A percentile compares a stretch with the other conserved stretches of the same genome.
These are phyloP conservation scores for Hypoxylon sp. DNA, from an alignment of 2,329 filamentous ascomycete genomes.

Conservation along the genomic window DNA sequence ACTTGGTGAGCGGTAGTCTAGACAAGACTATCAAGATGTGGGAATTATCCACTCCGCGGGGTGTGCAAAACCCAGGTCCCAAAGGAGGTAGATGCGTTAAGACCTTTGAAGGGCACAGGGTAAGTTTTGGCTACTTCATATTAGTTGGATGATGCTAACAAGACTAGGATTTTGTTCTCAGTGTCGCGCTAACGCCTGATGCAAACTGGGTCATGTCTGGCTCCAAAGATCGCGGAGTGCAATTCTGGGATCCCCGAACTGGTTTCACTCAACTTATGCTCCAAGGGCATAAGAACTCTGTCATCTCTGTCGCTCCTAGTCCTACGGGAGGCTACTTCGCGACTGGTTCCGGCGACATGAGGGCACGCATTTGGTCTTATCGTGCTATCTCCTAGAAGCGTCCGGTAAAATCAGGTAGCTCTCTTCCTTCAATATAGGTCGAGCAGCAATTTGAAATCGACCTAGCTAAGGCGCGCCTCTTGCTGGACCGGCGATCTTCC, in stretches of 20 bases:
- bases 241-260: constrained; percentile 97
- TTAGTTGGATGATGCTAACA: constrained; percentile 41
- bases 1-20: constrained; percentile 91
- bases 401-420: no score
- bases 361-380: constrained; percentile 96
- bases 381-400: no score
- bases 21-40: constrained; percentile 99
- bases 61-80: constrained; percentile 70
- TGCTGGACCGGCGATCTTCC: no score
- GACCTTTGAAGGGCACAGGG: constrained; percentile 96
- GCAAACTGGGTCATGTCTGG: constrained; percentile 96
- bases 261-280: constrained; percentile 97
- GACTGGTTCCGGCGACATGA: constrained; percentile 96
- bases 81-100: constrained; percentile 94
- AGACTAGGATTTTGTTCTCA: constrained; percentile 88
- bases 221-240: constrained; percentile 95
- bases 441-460: no score
- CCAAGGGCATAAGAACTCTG: constrained; percentile 98
- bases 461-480: no score
- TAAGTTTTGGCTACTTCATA: constrained; percentile 54
- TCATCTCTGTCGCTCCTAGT: constrained; percentile 96
- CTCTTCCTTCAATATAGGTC: no score
- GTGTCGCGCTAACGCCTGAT: constrained; percentile 93
- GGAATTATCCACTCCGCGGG: constrained; percentile 81
- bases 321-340: constrained; percentile 89